Base-by-base conservation (phyloP, 495 filamentous ascomycete species). In the Penicillium verhagenii region DNA sequence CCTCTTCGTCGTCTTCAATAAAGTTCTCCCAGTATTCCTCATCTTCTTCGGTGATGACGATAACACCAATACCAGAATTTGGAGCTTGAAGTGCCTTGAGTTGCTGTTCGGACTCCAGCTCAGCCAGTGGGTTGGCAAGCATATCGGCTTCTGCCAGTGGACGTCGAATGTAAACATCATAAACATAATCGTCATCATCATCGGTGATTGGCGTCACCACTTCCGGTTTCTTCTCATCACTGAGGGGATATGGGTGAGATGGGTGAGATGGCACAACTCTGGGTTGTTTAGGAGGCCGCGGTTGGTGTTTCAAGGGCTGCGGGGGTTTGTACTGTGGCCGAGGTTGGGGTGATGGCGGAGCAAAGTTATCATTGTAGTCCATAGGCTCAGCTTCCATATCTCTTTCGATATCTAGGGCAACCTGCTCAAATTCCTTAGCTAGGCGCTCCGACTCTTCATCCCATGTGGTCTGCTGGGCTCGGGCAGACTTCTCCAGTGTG, bases 161-260 rank as follows among this genome's bases (percentile, higher is more conserved):
- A 14, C 65, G 66, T 10, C 79, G 79, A 18, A 86, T 73, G 59
- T 84, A 88, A 8, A 78, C 83, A 59, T 88, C 85, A 64, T 84
- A 83, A 43, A 86, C 82, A 63, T 81, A 88, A 40, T 82, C 79
- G n/a, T 58, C 69, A 9, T 85, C 82, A 31, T 67, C 71, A 14
- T 77, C 72, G 14, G 13, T n/a, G 11, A 35, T 14, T 11, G 14
- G 10, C 7, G 33, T 11, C 4, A n/a, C 33, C 33, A 16, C 33
- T 13, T 35, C 33, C 1, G 8, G 61, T 65, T 19, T 69, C 11
- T 23, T 31, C 21, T 48, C 37, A 25, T 37, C 19, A 11, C 14
- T 31, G 6, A 9, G 38, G 0, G 24, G 23, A 21, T 57, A 56
- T 21, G 48, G 16, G 38, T 68, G 65, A 21, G 59, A 56, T 21